Base-by-base conservation (phyloP, 2,329 filamentous ascomycete species). In the Rhinocladiella mackenziei region DNA sequence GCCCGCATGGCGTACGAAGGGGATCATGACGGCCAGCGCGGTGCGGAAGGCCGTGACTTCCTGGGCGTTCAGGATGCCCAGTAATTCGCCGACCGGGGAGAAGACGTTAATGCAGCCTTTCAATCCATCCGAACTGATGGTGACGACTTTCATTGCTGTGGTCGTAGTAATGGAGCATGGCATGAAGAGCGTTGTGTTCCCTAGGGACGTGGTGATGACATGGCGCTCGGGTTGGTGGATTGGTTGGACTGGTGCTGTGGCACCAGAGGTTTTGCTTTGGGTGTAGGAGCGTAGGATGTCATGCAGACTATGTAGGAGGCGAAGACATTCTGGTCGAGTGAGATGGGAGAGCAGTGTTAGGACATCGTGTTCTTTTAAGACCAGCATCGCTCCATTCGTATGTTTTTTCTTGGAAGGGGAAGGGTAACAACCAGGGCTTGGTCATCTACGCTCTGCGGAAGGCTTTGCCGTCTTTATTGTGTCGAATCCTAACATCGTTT, bases 11-110 rank as follows among this genome's bases (percentile, higher is more conserved):
- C 47, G 41, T 1, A 51, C 41, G 36, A 37, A 55, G 1, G 50
- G 42, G 18, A 82, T 80, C 41, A 83, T 77, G 3, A 83, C 84
- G 1, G 80, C 80, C 8, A 91, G 70, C 0, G 86, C 84, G 0
- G 87, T 92, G 48, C 87, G 80, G 64, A 91, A 92, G 2, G 84
- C 86, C 0, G 87, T 92, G 22, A 91, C 68, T 33, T 85, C 81
- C 47, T 77, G 76, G 11, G 86, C 84, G 56, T 87, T 83, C 26
- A 92, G 67, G 43, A 91, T 73, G 3, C 83, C 86, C 4, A 78
- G 64, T 0, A 84, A 75, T 8, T 70, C 65, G 30, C 86, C 86
- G 15, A 74, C 68, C 1, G 77, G 73, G 0, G 71, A 70, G 66
- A 86, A 84, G 36, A 91, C 69, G 19, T 83, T 85, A 38, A 91